Evolutionary conservation across 164 flowering plant species (phyloP).

Genomic region (Vitis rupestris): DNA sequence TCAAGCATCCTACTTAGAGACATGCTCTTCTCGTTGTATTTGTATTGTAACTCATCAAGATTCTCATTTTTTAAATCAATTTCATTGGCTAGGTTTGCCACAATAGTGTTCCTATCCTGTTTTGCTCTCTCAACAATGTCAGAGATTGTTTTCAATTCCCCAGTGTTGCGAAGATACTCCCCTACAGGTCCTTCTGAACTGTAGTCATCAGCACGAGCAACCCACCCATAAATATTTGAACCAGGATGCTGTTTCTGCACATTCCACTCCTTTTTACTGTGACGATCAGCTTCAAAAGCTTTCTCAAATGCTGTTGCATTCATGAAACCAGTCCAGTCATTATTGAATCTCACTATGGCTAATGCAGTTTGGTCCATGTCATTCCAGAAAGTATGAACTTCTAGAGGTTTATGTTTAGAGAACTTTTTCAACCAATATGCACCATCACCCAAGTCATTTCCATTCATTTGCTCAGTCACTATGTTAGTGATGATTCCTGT

Average conservation of each 20-base stretch:
- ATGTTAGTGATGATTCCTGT: conserved; percentile 57
- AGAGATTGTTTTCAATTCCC: conserved; percentile 41
- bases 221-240: conserved; percentile 55
- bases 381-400: conserved; percentile 36
- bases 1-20: conserved; percentile 48
- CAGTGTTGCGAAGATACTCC: conserved; percentile 43
- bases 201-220: conserved; percentile 59
- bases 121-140: conserved; percentile 36
- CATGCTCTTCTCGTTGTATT: conserved; percentile 47
- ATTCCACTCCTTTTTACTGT: conserved; percentile 51
- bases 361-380: conserved; percentile 15
- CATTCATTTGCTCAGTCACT: conserved; percentile 17
- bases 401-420: conserved; percentile 43
- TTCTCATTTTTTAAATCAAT: conserved; percentile 48
- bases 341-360: conserved; percentile 41
- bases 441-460: conserved; percentile 11
- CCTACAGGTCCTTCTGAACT: conserved; percentile 47
- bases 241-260: conserved; percentile 20
- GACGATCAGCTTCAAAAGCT: conserved; percentile 35
- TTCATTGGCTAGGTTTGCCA: conserved; percentile 38
- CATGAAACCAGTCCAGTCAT: conserved; percentile 56
- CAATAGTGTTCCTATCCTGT: conserved; percentile 27
- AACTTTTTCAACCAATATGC: conserved; percentile 44
- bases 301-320: conserved; percentile 59
- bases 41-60: conserved; percentile 34